Percentiles rank a stretch among this genome's conserved stretches.
Evolutionary conservation across 2,329 filamentous ascomycete species (phyloP).

Genomic region (Cladosporium velox): DNA sequence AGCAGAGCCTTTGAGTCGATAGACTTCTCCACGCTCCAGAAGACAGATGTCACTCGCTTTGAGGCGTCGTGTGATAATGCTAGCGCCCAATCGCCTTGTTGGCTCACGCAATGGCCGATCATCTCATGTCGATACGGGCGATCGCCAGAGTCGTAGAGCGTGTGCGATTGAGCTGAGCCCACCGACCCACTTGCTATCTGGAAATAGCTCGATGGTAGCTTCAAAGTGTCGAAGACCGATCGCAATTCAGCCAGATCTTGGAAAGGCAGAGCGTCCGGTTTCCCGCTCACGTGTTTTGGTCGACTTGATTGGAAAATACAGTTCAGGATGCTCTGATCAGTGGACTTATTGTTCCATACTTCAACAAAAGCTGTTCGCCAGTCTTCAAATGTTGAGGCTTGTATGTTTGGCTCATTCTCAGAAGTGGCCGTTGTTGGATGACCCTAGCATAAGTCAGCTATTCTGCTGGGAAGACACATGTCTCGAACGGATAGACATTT

Average conservation of each 20-base stretch:
- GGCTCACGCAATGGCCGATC: slow-evolving; percentile 23
- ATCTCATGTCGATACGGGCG: slow-evolving; percentile 19
- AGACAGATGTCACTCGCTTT: slow-evolving; percentile 19
- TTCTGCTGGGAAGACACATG: not conserved
- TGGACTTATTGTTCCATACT: not conserved
- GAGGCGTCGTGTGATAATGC: slow-evolving; percentile 23
- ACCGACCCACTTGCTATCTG: slow-evolving; percentile 23
- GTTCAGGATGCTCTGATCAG: slow-evolving; percentile 2
- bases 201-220: slow-evolving; percentile 26
- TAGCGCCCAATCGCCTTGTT: slow-evolving; percentile 29
- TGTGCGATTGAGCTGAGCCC: slow-evolving; percentile 21
- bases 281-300: slow-evolving; percentile 24
- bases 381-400: not conserved
- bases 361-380: slow-evolving; percentile 1
- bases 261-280: slow-evolving; percentile 25
- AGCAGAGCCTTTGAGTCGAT: slow-evolving; percentile 20
- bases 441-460: not conserved
- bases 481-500: not conserved
- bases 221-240: slow-evolving; percentile 20
- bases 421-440: not conserved
- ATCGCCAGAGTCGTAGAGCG: not conserved
- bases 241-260: not conserved
- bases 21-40: slow-evolving; percentile 25
- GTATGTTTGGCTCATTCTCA: not conserved
- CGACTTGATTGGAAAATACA: slow-evolving; percentile 24